A percentile compares a stretch with the other conserved stretches of the same genome.
Conservation (phyloP, 2,329 filamentous ascomycete species). For the Xylariaceae sp. region DNA sequence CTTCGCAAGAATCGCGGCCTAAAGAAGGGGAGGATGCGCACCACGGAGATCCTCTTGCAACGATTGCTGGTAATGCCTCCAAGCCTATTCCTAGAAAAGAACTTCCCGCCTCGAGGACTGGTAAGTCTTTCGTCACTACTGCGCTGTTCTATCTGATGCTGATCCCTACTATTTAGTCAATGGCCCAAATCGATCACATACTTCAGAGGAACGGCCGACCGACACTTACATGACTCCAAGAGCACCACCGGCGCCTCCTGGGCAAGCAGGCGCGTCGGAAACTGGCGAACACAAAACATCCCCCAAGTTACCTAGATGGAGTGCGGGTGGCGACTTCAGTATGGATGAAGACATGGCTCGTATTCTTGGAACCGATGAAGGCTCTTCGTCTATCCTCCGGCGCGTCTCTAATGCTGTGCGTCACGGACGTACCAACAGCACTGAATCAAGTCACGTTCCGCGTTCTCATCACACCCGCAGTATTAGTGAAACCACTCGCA, state of each 20-base stretch:
- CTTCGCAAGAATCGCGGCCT: slow-evolving; percentile 56
- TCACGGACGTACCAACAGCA: slow-evolving; percentile 85
- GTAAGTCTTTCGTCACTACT: slow-evolving; percentile 34
- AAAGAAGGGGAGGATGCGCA: slow-evolving; percentile 52
- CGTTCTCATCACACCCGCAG: slow-evolving; percentile 55
- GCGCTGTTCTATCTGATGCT: slow-evolving; percentile 6
- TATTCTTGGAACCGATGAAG: slow-evolving; percentile 75
- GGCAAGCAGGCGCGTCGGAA: slow-evolving; percentile 42
- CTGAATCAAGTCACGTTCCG: slow-evolving; percentile 48
- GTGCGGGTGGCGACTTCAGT: slow-evolving; percentile 79
- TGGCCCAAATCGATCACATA: slow-evolving; percentile 29
- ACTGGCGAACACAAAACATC: slow-evolving; percentile 50
- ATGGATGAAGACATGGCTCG: slow-evolving; percentile 95
- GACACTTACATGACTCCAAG: slow-evolving; percentile 58
- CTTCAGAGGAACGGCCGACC: slow-evolving; percentile 40
- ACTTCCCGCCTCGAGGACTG: slow-evolving; percentile 42
- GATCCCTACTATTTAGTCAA: slow-evolving; percentile 31
- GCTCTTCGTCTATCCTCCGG: slow-evolving; percentile 74
- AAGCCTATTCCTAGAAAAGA: slow-evolving; percentile 65
- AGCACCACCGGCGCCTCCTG: slow-evolving; percentile 51
- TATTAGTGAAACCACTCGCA: slow-evolving; percentile 63
- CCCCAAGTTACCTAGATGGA: slow-evolving; percentile 69
- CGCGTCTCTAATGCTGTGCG: slow-evolving; percentile 91
- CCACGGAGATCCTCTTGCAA: slow-evolving; percentile 42
- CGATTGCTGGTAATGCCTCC: slow-evolving; percentile 36